phyloP scores from a whole-genome alignment of 2,329 filamentous ascomycete genomes.

The Fusarium zealandicum region DNA sequence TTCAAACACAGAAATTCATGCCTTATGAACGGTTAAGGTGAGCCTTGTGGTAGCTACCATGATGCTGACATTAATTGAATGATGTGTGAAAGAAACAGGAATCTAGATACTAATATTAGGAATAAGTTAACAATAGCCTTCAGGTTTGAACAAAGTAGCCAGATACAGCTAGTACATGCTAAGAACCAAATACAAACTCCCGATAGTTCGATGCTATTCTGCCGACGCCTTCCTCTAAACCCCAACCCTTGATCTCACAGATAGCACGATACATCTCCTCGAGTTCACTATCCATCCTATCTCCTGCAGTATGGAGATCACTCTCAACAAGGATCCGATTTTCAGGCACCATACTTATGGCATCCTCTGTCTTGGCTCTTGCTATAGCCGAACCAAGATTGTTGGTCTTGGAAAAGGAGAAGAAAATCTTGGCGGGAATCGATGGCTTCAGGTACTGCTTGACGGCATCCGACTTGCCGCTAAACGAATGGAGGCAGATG shows the following conservation, averaged over 20 bases:
- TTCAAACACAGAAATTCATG: too few relatives aligned
- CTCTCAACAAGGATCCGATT: slow-evolving; percentile 83
- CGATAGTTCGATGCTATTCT: slow-evolving; percentile 76
- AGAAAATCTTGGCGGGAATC: slow-evolving; percentile 78
- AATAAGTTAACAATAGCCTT: too few relatives aligned
- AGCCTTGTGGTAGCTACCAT: too few relatives aligned
- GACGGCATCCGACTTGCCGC: slow-evolving; percentile 74
- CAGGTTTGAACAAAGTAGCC: too few relatives aligned
- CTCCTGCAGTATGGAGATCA: slow-evolving; percentile 81
- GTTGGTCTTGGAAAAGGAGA: slow-evolving; percentile 83
- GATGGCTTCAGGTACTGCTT: slow-evolving; percentile 76
- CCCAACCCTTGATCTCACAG: slow-evolving; percentile 78
- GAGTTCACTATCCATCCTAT: slow-evolving; percentile 76
- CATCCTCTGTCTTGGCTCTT: slow-evolving; percentile 61
- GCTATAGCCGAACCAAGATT: slow-evolving; percentile 68
- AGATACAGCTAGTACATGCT: neutral
- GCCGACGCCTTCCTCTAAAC: slow-evolving; percentile 70
- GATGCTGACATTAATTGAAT: too few relatives aligned
- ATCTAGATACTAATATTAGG: too few relatives aligned
- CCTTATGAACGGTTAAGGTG: too few relatives aligned
- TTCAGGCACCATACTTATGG: slow-evolving; percentile 75
- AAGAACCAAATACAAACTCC: slow-evolving; percentile 71
- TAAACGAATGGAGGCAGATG: slow-evolving; percentile 91
- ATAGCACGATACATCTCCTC: slow-evolving; percentile 75
- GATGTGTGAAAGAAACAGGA: too few relatives aligned